Evolutionary conservation across 306 rosid species (phyloP), one percentile per base, ranked within the genome.

Genomic region (Calophaca sinica): DNA sequence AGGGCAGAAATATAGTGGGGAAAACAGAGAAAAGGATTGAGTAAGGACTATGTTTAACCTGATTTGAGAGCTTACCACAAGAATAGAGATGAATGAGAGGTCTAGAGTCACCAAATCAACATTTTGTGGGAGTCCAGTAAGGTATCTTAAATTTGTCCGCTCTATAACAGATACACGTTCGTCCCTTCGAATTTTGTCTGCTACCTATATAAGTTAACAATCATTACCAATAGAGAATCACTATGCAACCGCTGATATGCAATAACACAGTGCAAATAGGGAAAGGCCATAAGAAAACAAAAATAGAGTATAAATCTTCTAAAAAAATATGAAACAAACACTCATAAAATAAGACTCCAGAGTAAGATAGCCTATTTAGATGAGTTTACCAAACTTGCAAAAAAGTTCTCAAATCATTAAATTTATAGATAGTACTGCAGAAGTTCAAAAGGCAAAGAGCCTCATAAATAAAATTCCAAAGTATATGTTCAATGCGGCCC

Each of bases 51-150:
- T 9, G 13, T 52, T 61, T 38, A 80, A 52, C 15, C 76, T 6
- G 29, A 20, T 52, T 72, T 68, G 55, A 84, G 77, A 61, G 32
- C 93, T 77, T 91, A 94, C 96, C 97, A 83, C 52, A 70, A 91
- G 93, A 85, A 94, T 88, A 61, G 98, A 94, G 79, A 94, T 94
- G 89, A 94, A 94, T 26, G 98, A 91, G 36, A 94, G 97, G 83
- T 91, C 97, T 74, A 94, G 71, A 80, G 98, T 91, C 82, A 90
- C 96, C 79, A 94, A 82, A 85, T 94, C 96, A 76, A 94, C 98
- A 60, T 77, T 88, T 78, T 90, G 96, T 0, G 98, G 96, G 76
- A 94, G 97, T 73, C n/a, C 90, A 7, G 90, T 41, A 48, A 94
- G 91, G 73, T 91, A 86, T 91, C 98, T 86, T 64, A 94, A 84